Conservation (phyloP, 2,329 filamentous ascomycete species). For the Penicillium glabrum region DNA sequence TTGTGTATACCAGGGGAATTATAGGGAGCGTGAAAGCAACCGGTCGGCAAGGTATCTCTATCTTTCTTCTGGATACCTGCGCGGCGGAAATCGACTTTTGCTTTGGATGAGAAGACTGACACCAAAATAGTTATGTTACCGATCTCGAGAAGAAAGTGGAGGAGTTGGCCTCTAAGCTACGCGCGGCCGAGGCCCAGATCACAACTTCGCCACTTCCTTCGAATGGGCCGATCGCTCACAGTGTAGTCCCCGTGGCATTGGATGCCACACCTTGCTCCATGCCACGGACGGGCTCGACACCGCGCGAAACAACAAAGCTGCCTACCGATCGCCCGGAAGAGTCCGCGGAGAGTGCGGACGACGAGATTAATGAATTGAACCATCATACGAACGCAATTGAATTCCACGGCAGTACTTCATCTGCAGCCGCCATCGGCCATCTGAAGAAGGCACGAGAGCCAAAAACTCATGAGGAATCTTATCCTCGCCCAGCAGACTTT, state of each 20-base stretch:
- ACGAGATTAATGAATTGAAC: conserved; percentile 48
- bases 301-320: conserved; percentile 12
- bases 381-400: conserved; percentile 48
- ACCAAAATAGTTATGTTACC: conserved; percentile 30
- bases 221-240: conserved; percentile 3
- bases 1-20: conserved; percentile 37
- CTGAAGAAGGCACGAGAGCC: conserved; percentile 36
- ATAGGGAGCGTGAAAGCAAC: conserved; percentile 30
- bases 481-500: conserved; percentile 22
- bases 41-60: conserved; percentile 28
- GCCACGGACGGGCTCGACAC: conserved; percentile 20
- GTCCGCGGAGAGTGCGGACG: conserved; percentile 27
- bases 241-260: conserved; percentile 5
- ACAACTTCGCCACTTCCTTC: conserved; percentile 12
- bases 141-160: conserved; percentile 37
- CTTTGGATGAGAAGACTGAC: background rate
- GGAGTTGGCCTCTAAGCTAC: conserved; percentile 29
- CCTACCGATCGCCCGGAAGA: conserved; percentile 21
- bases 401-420: conserved; percentile 51
- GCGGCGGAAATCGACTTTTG: background rate
- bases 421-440: conserved; percentile 46
- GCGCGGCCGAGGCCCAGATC: conserved; percentile 19
- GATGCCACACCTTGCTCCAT: conserved; percentile 27
- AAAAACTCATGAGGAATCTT: conserved; percentile 14
- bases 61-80: background rate